These are phyloP conservation scores for Taxawa tesnikishii DNA, from an alignment of 2,329 filamentous ascomycete species.

Conservation along the genomic window DNA sequence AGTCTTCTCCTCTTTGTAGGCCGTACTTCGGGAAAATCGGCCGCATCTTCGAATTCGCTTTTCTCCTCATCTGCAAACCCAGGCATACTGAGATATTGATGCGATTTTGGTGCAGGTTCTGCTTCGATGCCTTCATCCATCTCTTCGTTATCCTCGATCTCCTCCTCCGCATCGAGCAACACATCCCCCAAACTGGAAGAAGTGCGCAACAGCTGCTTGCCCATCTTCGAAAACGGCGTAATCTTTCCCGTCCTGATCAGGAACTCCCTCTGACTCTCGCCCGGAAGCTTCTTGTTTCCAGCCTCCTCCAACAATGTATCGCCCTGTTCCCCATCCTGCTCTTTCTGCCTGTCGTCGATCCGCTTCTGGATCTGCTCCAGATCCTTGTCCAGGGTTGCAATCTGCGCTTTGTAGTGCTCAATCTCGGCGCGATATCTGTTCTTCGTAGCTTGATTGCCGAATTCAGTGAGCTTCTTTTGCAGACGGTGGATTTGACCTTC, in stretches of 20 bases:
- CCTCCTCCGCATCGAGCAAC: conserved; percentile 72
- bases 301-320: conserved; percentile 30
- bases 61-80: conserved; percentile 26
- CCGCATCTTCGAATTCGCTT: conserved; percentile 18
- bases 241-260: conserved; percentile 95
- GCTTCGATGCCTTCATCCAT: conserved; percentile 14
- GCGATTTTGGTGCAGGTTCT: conserved; percentile 25
- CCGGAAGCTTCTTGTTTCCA: conserved; percentile 52
- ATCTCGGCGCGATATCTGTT: conserved; percentile 54
- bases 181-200: conserved; percentile 63
- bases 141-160: conserved; percentile 36
- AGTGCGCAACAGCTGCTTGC: conserved; percentile 48
- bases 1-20: conserved; percentile 30
- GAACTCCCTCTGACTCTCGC: conserved; percentile 77
- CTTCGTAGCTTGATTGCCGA: conserved; percentile 42
- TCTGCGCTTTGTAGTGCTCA: conserved; percentile 50
- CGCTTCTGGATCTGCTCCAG: conserved; percentile 68
- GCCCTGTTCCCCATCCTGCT: conserved; percentile 30
- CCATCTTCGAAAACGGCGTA: conserved; percentile 80
- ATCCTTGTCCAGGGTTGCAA: conserved; percentile 56
- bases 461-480: conserved; percentile 43
- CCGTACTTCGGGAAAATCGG: conserved; percentile 23
- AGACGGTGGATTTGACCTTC: conserved; percentile 51
- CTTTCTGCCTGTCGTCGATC: conserved; percentile 60
- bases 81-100: conserved; percentile 35